Conservation (phyloP, 83 land plant genomes). For the Picea engelmannii region DNA sequence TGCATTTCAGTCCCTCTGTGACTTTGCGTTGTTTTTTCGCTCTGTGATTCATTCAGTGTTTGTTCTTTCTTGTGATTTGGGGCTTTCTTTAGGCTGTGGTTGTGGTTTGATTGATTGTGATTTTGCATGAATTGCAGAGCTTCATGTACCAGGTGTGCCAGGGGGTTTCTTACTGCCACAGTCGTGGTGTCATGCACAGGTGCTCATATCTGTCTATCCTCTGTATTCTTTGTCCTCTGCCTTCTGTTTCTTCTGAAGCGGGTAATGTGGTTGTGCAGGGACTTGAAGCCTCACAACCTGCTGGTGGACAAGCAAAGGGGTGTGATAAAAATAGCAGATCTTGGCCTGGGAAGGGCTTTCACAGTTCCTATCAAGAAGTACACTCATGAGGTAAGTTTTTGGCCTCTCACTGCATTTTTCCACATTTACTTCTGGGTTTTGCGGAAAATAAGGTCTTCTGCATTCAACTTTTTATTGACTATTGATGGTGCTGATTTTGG, state of each 20-base stretch:
- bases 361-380: slow-evolving; percentile 85
- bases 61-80: neutral
- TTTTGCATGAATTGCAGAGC: slow-evolving; percentile 43
- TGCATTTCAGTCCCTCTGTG: no score
- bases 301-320: slow-evolving; percentile 78
- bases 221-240: neutral
- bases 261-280: slow-evolving; percentile 37
- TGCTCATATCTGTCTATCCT: slow-evolving; percentile 18
- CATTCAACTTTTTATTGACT: no score
- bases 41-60: no score
- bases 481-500: no score
- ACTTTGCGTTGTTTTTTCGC: no score
- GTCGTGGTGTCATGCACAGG: slow-evolving; percentile 96
- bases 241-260: neutral
- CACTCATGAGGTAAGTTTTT: slow-evolving; percentile 80
- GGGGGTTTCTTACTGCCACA: slow-evolving; percentile 90
- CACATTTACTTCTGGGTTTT: no score
- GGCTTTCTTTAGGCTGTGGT: neutral
- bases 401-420: no score
- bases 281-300: slow-evolving; percentile 94
- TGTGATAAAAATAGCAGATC: slow-evolving; percentile 84
- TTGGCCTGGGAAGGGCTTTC: slow-evolving; percentile 88
- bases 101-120: no score
- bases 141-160: slow-evolving; percentile 94
- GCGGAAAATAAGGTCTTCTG: no score